Percentiles rank a stretch among this genome's conserved stretches.
phyloP scores from a whole-genome alignment of 2,329 filamentous ascomycete species.

The Botryotinia calthae region DNA sequence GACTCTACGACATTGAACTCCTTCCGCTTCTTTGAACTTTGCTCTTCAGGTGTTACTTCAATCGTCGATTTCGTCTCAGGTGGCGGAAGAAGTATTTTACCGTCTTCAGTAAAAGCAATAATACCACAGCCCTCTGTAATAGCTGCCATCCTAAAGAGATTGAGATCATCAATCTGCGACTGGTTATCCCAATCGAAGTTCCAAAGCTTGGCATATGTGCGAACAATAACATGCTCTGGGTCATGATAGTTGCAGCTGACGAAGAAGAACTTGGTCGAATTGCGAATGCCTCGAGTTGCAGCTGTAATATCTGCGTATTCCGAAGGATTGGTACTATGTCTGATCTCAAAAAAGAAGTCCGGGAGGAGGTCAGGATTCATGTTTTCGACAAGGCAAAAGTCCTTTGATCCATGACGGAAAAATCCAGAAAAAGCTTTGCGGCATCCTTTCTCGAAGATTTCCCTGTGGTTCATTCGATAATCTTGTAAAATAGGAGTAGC shows the following conservation, averaged over 20 bases:
- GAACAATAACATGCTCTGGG: neutral
- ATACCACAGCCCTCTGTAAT: neutral
- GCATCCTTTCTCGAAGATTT: neutral
- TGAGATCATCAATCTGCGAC: neutral
- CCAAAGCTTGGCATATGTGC: neutral
- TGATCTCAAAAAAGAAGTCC: neutral
- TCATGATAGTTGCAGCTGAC: constrained; percentile 1
- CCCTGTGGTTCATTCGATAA: neutral
- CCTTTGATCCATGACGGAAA: neutral
- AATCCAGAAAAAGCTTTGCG: neutral
- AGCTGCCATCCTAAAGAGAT: neutral
- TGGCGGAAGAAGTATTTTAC: neutral
- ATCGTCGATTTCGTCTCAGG: neutral
- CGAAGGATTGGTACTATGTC: neutral
- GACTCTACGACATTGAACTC: too few relatives aligned
- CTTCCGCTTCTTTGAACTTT: neutral
- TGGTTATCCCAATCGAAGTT: constrained; percentile 3
- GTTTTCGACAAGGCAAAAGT: constrained; percentile 6
- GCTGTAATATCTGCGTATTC: constrained; percentile 8
- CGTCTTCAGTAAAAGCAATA: neutral
- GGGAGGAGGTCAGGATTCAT: neutral
- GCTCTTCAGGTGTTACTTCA: neutral
- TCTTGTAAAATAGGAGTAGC: neutral
- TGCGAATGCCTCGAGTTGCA: neutral
- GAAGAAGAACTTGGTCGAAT: constrained; percentile 1